Evolutionary conservation across 2,329 filamentous ascomycete species (phyloP).

Genomic region (Neonectria neomacrospora): DNA sequence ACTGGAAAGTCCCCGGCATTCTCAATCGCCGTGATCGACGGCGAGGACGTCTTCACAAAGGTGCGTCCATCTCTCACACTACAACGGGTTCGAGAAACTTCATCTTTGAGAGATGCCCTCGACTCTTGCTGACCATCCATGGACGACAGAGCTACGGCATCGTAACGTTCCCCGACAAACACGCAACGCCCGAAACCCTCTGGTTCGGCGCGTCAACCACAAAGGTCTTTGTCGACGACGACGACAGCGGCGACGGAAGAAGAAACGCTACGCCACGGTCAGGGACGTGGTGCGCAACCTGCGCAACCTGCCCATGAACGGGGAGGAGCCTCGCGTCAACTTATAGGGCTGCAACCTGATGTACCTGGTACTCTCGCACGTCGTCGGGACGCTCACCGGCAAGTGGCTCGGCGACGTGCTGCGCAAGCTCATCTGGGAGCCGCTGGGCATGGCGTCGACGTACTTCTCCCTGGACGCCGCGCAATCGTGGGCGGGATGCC

Average conservation of each 20-base stretch:
- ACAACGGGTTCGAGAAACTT: neutral
- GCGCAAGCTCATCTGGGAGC: constrained; percentile 54
- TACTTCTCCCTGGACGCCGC: constrained; percentile 48
- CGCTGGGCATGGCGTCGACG: constrained; percentile 59
- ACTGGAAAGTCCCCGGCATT: constrained; percentile 46
- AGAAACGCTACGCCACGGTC: constrained; percentile 42
- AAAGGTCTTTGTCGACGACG: constrained; percentile 65
- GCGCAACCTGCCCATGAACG: constrained; percentile 56
- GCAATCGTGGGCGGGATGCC: constrained; percentile 45
- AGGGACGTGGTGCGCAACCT: constrained; percentile 55
- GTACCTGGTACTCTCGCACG: constrained; percentile 57
- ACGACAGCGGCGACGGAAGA: constrained; percentile 52
- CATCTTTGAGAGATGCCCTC: neutral
- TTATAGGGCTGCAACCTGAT: constrained; percentile 64
- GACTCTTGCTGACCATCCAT: constrained; percentile 4
- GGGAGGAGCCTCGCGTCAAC: constrained; percentile 54
- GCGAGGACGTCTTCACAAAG: constrained; percentile 39
- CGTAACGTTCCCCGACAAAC: constrained; percentile 51
- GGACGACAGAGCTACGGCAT: constrained; percentile 44
- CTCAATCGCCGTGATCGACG: constrained; percentile 45
- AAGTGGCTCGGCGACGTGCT: constrained; percentile 54
- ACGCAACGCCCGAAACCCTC: constrained; percentile 58
- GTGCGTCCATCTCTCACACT: constrained; percentile 21
- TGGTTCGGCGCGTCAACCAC: constrained; percentile 67
- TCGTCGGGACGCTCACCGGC: constrained; percentile 57